Evolutionary conservation across 2,329 filamentous ascomycete species (phyloP).

Genomic region (Penicillium sp.): DNA sequence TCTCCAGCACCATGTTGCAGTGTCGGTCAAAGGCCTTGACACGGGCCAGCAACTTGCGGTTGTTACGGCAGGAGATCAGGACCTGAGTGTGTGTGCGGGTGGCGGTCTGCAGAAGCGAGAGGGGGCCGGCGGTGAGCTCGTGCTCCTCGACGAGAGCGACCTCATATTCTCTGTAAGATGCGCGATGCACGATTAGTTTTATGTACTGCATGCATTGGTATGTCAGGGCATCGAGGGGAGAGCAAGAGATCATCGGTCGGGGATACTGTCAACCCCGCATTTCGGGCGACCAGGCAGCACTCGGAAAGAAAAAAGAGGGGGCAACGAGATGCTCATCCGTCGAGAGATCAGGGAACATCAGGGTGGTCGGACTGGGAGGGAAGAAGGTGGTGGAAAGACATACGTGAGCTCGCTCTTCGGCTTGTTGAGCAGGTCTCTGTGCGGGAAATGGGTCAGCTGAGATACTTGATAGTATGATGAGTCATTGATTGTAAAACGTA

Average conservation of each 20-base stretch:
- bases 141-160: slow-evolving; percentile 81
- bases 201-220: slow-evolving; percentile 27
- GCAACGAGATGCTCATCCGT: slow-evolving; percentile 12
- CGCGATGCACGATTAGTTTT: slow-evolving; percentile 32
- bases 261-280: slow-evolving; percentile 23
- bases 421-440: slow-evolving; percentile 86
- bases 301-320: slow-evolving; percentile 10
- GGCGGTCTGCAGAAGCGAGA: slow-evolving; percentile 95
- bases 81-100: slow-evolving; percentile 95
- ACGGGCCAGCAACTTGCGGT: slow-evolving; percentile 93
- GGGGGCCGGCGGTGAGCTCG: slow-evolving; percentile 77
- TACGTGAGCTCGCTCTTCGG: slow-evolving; percentile 91
- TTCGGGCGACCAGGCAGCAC: slow-evolving; percentile 18
- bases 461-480: slow-evolving; percentile 17
- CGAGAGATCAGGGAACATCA: neutral
- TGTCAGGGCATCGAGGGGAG: slow-evolving; percentile 20
- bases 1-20: slow-evolving; percentile 98
- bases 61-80: slow-evolving; percentile 96
- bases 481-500: slow-evolving; percentile 50
- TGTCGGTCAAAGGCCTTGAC: slow-evolving; percentile 99
- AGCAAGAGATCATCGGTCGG: slow-evolving; percentile 13
- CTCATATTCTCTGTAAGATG: slow-evolving; percentile 76
- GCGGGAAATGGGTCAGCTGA: slow-evolving; percentile 29
- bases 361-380: neutral
- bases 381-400: slow-evolving; percentile 43